These are phyloP conservation scores for Hibiscus mutabilis DNA, from an alignment of 345 rosid genomes.

Conservation along the genomic window DNA sequence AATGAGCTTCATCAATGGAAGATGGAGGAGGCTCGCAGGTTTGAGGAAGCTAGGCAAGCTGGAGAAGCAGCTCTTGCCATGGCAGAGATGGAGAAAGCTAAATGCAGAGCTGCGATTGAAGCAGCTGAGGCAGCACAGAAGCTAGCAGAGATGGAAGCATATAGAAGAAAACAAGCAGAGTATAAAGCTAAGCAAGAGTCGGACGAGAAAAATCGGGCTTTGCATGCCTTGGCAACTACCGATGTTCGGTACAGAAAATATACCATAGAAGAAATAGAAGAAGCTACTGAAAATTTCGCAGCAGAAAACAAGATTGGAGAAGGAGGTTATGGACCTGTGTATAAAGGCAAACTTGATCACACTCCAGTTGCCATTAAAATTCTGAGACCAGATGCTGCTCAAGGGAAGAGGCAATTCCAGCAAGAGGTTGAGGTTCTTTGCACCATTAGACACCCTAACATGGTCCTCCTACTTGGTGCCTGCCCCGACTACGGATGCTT, in stretches of 20 bases:
- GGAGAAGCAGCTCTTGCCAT: constrained; percentile 76
- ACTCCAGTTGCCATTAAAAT: constrained; percentile 87
- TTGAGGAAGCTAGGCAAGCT: constrained; percentile 64
- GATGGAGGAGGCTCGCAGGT: constrained; percentile 53
- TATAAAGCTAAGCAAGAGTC: constrained; percentile 58
- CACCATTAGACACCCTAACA: constrained; percentile 78
- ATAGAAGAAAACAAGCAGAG: constrained; percentile 62
- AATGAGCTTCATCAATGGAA: constrained; percentile 62
- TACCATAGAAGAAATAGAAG: constrained; percentile 76
- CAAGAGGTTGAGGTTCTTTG: constrained; percentile 92
- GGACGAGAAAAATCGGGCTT: constrained; percentile 66
- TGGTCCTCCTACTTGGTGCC: constrained; percentile 89
- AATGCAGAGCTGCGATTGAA: constrained; percentile 70
- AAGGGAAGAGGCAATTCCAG: constrained; percentile 81
- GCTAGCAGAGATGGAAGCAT: constrained; percentile 64
- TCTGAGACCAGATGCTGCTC: constrained; percentile 80
- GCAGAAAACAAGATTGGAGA: constrained; percentile 61
- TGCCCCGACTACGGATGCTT: constrained; percentile 85
- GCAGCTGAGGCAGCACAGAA: constrained; percentile 75
- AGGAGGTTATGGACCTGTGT: constrained; percentile 97
- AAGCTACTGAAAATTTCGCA: constrained; percentile 50
- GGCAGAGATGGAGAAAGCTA: constrained; percentile 79
- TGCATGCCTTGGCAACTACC: constrained; percentile 48
- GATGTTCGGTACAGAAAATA: constrained; percentile 69
- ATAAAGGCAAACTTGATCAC: constrained; percentile 75